Base-by-base conservation (phyloP, 2,329 filamentous ascomycete species). In the Colletotrichum paranaense region DNA sequence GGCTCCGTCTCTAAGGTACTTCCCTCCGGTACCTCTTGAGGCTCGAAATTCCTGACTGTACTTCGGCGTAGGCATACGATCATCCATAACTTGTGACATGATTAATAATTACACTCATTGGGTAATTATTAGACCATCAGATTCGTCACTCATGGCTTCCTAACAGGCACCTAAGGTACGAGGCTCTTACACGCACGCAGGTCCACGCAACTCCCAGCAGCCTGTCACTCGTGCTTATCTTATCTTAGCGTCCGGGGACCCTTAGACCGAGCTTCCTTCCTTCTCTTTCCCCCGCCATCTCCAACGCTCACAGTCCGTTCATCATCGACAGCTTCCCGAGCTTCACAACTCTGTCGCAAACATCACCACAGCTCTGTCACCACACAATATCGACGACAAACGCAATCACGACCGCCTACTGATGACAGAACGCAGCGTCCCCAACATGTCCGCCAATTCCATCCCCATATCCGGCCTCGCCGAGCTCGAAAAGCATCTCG, bases 401-500 rank as follows among this genome's bases (percentile, higher is more conserved):
- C 56, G 28, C 24, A 1, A 8, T 77, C 66, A n/a, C 11, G 53
- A 38, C 24, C 4, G 8, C 24, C 5, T 1, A 2, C 16, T 24
- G 3, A 83, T 83, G 82, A 68, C 77, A 6, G 74, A 78, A 2
- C 77, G 78, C 72, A 67, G 80, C n/a, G 78, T 86, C 1, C 84
- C 84, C 4, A 78, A 82, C 56, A 80, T 79, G 75, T 82, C 81
- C 57, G 82, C 82, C 78, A 84, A 85, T 64, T 79, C 79, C n/a
- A 76, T 82, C n/a, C 86, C 87, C 60, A 82, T 91, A 62, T 82
- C 84, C 7, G 86, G 88, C 9, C 82, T 91, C 22, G 83, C 87
- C 26, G 88, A 90, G 75, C 84, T 92, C 26, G 84, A 88, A 62
- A 79, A 78, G 26, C 90, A 92, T 78, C 82, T 92, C 19, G 83